Conservation (phyloP, 2,329 filamentous ascomycete genomes). For the Aureobasidium sp. region DNA sequence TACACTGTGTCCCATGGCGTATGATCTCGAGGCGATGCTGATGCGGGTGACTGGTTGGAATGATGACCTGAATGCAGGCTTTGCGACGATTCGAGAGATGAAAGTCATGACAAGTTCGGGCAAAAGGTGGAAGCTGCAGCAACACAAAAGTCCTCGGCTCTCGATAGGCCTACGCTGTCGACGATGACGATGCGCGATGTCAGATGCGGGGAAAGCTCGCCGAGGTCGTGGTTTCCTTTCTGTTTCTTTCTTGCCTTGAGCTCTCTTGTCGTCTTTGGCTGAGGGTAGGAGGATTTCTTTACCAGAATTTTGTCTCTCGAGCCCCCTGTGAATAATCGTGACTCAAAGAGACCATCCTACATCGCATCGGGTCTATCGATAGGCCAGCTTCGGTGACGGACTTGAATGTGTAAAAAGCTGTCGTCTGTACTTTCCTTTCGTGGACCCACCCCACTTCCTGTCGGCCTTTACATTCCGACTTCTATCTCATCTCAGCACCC, state of each 20-base stretch:
- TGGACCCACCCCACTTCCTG: not conserved
- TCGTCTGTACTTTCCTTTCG: conserved; percentile 5
- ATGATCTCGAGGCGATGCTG: conserved; percentile 32
- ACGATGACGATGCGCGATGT: not conserved
- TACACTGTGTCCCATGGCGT: conserved; percentile 39
- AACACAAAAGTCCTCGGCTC: not conserved
- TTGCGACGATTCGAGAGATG: conserved; percentile 10
- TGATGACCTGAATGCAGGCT: conserved; percentile 13
- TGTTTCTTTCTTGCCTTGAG: not conserved
- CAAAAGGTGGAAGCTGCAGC: not conserved
- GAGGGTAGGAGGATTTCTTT: not conserved
- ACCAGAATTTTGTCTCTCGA: not conserved
- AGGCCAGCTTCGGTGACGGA: conserved; percentile 8
- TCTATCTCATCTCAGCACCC: not conserved
- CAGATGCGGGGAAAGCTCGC: conserved; percentile 14
- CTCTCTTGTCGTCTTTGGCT: not conserved
- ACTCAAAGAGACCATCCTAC: not conserved
- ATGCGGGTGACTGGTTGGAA: conserved; percentile 27
- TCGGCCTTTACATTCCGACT: conserved; percentile 1
- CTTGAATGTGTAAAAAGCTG: conserved; percentile 8
- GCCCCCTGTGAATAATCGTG: not conserved
- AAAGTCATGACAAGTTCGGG: conserved; percentile 6
- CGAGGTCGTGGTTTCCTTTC: not conserved
- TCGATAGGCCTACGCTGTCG: not conserved
- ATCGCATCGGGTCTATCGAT: conserved; percentile 3